Evolutionary conservation across 169 alveolate species (phyloP).

Genomic region (Hepatocystis sp.): DNA sequence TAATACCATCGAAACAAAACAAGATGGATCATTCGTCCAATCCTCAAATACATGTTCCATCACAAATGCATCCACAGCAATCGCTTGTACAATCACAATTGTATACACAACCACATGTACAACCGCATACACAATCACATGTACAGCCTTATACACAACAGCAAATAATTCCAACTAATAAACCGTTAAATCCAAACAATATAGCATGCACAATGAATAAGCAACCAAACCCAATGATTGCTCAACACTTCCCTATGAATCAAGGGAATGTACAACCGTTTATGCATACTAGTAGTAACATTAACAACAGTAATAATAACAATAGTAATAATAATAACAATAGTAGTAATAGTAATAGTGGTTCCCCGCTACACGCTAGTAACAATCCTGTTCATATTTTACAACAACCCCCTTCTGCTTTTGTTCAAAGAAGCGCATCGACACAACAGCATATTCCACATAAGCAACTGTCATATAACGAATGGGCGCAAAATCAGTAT

Average conservation of each 20-base stretch:
- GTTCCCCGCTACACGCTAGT: no score
- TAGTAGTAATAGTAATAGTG: no score
- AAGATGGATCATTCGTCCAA: no score
- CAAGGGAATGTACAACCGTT: conserved; percentile 19
- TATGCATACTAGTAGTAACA: conserved; percentile 36
- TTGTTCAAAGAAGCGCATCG: conserved; percentile 13
- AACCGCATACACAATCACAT: conserved; percentile 3
- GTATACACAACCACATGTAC: not conserved
- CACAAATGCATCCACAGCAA: conserved; percentile 32
- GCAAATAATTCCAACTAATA: conserved; percentile 12
- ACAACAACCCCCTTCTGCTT: conserved; percentile 33
- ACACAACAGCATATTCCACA: conserved; percentile 10
- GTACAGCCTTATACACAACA: conserved; percentile 30
- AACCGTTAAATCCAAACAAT: conserved; percentile 14
- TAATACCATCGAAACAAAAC: no score
- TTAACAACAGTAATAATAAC: no score
- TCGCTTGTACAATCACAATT: not conserved
- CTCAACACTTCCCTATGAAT: conserved; percentile 17
- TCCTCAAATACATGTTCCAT: no score
- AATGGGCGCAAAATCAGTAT: conserved; percentile 55
- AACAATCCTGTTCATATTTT: conserved; percentile 21
- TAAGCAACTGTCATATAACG: conserved; percentile 34
- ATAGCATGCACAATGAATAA: conserved; percentile 46
- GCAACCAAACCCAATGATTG: conserved; percentile 22
- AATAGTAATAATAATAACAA: no score